These are phyloP conservation scores for Petrea volubilis DNA, from an alignment of 257 asterid species.

Conservation along the genomic window DNA sequence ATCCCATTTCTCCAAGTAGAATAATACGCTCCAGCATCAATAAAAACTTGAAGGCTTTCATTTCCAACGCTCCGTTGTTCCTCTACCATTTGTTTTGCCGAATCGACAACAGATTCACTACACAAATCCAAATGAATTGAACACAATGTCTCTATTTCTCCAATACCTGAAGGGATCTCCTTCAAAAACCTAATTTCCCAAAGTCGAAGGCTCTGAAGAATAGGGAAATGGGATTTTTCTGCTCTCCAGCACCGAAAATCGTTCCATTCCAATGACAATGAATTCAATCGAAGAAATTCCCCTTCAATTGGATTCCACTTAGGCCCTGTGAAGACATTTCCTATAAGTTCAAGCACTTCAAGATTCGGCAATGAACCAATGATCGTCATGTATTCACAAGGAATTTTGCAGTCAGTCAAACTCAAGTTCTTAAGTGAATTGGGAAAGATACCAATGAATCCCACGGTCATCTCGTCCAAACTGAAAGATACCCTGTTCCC, in stretches of 20 bases:
- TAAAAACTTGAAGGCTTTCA: not conserved
- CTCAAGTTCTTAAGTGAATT: not conserved
- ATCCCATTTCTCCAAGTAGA: too few relatives aligned
- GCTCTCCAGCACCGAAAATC: constrained; percentile 15
- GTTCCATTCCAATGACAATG: not conserved
- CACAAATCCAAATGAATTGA: not conserved
- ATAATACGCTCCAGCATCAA: too few relatives aligned
- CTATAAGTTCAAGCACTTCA: not conserved
- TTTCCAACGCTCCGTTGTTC: not conserved
- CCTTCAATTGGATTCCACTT: constrained; percentile 22
- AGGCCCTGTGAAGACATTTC: not conserved
- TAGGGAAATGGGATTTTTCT: constrained; percentile 19
- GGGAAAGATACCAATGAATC: too few relatives aligned
- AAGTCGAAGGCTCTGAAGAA: constrained; percentile 13
- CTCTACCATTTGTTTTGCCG: not conserved
- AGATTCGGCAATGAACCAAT: not conserved
- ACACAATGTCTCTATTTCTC: constrained; percentile 5
- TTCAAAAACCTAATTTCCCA: not conserved
- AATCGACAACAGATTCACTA: not conserved
- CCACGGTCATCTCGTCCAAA: not conserved
- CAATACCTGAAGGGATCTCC: constrained; percentile 19
- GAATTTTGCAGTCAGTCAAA: not conserved
- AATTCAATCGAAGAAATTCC: constrained; percentile 21
- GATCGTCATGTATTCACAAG: not conserved
- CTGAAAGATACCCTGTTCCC: not conserved